Evolutionary conservation across 2,329 filamentous ascomycete species (phyloP).

Genomic region (Cryphonectria japonica): DNA sequence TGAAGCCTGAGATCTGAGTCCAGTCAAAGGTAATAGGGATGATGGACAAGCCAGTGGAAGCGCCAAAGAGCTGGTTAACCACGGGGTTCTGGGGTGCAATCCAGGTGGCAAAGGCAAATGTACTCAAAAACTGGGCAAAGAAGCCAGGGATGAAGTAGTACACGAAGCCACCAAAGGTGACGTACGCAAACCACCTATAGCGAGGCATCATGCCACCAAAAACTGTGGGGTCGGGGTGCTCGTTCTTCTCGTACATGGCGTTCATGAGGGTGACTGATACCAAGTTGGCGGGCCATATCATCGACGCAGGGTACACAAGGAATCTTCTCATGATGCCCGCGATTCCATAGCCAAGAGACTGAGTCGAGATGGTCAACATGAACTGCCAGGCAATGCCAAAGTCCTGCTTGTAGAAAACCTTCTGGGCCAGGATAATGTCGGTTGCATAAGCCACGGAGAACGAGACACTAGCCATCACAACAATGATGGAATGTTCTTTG

Average conservation of each 20-base stretch:
- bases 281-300: slow-evolving; percentile 75
- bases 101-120: slow-evolving; percentile 75
- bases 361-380: slow-evolving; percentile 68
- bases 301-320: slow-evolving; percentile 67
- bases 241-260: slow-evolving; percentile 69
- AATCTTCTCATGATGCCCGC: slow-evolving; percentile 70
- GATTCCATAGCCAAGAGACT: slow-evolving; percentile 71
- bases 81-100: slow-evolving; percentile 69
- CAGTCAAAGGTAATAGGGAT: slow-evolving; percentile 78
- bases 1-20: slow-evolving; percentile 71
- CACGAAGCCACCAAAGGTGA: slow-evolving; percentile 60
- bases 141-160: slow-evolving; percentile 75
- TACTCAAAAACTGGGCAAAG: slow-evolving; percentile 69
- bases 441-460: slow-evolving; percentile 74
- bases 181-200: slow-evolving; percentile 65
- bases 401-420: slow-evolving; percentile 71
- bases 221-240: slow-evolving; percentile 53
- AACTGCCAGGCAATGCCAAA: slow-evolving; percentile 70
- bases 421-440: slow-evolving; percentile 72
- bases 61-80: slow-evolving; percentile 75
- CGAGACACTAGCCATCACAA: slow-evolving; percentile 72
- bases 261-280: slow-evolving; percentile 71
- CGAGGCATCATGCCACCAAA: slow-evolving; percentile 68
- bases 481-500: slow-evolving; percentile 71
- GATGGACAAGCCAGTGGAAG: slow-evolving; percentile 67